A percentile compares a stretch with the other conserved stretches of the same genome.
These are phyloP conservation scores for Alternaria hordeiaustralica DNA, from an alignment of 2,329 filamentous ascomycete species.

Conservation along the genomic window DNA sequence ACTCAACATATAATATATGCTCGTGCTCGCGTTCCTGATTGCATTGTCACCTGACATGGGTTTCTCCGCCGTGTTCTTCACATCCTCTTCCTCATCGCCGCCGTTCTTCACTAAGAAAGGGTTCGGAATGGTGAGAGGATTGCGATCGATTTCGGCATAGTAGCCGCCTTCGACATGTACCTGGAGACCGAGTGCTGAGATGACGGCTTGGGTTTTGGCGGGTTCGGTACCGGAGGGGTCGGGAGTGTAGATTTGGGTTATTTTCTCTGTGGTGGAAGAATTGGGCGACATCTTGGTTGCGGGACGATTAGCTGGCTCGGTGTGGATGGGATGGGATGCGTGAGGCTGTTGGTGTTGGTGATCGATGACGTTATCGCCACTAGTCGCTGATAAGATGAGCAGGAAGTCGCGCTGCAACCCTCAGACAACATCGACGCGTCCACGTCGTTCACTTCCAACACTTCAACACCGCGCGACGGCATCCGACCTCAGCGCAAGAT, in stretches of 20 bases:
- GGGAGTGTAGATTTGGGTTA: background rate
- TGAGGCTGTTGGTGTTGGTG: background rate
- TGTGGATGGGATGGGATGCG: background rate
- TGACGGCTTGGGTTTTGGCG: constrained; percentile 17
- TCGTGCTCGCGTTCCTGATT: constrained; percentile 63
- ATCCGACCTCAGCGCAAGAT: background rate
- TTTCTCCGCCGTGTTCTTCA: constrained; percentile 33
- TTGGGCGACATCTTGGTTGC: too few species aligned
- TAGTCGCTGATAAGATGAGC: background rate
- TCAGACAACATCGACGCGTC: background rate
- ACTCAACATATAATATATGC: constrained; percentile 70
- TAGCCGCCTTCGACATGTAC: constrained; percentile 60
- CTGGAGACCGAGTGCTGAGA: constrained; percentile 48
- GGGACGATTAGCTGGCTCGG: background rate
- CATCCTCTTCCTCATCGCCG: constrained; percentile 5
- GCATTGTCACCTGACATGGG: constrained; percentile 49
- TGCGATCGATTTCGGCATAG: constrained; percentile 57
- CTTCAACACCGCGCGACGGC: background rate
- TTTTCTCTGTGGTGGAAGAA: background rate
- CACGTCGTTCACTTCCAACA: background rate
- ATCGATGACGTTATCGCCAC: background rate
- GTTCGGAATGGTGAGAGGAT: constrained; percentile 57
- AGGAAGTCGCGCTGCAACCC: background rate
- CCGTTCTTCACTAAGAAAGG: constrained; percentile 51
- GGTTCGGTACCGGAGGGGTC: constrained; percentile 14